phyloP scores from a whole-genome alignment of 2,329 filamentous ascomycete genomes.

The Aspergillus cejpii region DNA sequence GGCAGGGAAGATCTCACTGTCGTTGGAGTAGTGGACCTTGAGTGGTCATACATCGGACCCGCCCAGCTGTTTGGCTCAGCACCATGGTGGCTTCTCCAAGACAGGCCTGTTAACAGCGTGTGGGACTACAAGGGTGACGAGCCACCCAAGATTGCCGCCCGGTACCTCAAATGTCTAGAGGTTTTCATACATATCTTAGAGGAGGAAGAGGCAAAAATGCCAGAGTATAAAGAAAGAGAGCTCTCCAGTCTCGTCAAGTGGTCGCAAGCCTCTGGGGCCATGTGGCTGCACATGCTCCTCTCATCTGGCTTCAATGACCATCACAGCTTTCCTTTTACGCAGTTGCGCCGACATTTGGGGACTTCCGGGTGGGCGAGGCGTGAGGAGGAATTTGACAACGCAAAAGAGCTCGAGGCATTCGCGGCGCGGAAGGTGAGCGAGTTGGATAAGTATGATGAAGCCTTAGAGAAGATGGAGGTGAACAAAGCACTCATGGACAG shows the following conservation, averaged over 20 bases:
- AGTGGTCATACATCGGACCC: slow-evolving; percentile 36
- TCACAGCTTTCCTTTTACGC: slow-evolving; percentile 27
- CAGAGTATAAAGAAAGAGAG: slow-evolving; percentile 20
- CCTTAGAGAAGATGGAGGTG: slow-evolving; percentile 27
- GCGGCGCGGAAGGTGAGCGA: slow-evolving; percentile 24
- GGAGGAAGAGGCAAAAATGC: slow-evolving; percentile 28
- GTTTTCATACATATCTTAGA: slow-evolving; percentile 28
- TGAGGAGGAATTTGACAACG: slow-evolving; percentile 17
- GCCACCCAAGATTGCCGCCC: slow-evolving; percentile 17
- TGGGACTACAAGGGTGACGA: slow-evolving; percentile 24
- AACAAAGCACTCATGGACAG: slow-evolving; percentile 25
- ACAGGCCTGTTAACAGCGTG: slow-evolving; percentile 24
- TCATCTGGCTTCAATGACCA: slow-evolving; percentile 29
- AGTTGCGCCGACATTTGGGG: slow-evolving; percentile 20
- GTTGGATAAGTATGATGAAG: slow-evolving; percentile 27
- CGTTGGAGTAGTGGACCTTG: slow-evolving; percentile 32
- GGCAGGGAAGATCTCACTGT: slow-evolving; percentile 31
- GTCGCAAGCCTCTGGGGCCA: slow-evolving; percentile 30
- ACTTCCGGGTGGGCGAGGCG: slow-evolving; percentile 17
- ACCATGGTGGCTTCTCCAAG: slow-evolving; percentile 35
- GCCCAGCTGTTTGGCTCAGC: slow-evolving; percentile 34
- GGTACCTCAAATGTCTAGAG: slow-evolving; percentile 26
- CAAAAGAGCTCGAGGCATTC: slow-evolving; percentile 19
- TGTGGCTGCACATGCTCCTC: slow-evolving; percentile 35
- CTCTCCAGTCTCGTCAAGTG: slow-evolving; percentile 31